These are phyloP conservation scores for Candida xyloterini DNA, from an alignment of 805 yeast species.

Conservation along the genomic window DNA sequence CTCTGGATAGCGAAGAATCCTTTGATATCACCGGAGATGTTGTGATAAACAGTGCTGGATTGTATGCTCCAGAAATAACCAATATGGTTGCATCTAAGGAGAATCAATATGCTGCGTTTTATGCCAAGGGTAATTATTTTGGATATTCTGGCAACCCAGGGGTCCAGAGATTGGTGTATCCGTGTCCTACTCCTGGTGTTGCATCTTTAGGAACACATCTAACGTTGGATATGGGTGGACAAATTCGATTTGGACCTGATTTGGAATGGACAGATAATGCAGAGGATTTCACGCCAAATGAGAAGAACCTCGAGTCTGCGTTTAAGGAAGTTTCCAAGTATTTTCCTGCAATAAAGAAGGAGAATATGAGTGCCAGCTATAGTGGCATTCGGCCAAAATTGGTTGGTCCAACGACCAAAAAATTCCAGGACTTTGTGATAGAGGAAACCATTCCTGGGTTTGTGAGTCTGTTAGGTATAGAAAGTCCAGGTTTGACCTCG, in stretches of 20 bases:
- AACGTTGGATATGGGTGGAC: constrained; percentile 79
- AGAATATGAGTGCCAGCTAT: constrained; percentile 62
- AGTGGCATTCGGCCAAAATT: constrained; percentile 85
- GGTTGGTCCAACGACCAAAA: constrained; percentile 39
- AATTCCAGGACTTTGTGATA: constrained; percentile 72
- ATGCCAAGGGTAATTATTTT: constrained; percentile 85
- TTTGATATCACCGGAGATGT: constrained; percentile 49
- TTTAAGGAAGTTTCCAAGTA: constrained; percentile 56
- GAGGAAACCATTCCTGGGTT: constrained; percentile 76
- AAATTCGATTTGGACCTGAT: constrained; percentile 84
- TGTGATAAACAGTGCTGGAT: constrained; percentile 77
- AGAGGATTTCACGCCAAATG: constrained; percentile 47
- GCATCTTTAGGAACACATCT: constrained; percentile 87
- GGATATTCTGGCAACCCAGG: constrained; percentile 43
- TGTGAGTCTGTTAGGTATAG: constrained; percentile 77
- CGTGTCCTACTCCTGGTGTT: constrained; percentile 68
- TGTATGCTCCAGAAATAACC: constrained; percentile 68
- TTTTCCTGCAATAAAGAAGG: constrained; percentile 54
- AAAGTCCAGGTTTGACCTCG: constrained; percentile 86
- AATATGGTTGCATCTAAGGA: constrained; percentile 65
- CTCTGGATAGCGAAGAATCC: constrained; percentile 29
- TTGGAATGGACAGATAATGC: constrained; percentile 68
- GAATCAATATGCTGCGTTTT: constrained; percentile 55
- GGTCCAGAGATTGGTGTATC: constrained; percentile 63
- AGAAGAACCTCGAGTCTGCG: constrained; percentile 51